A percentile compares a stretch with the other conserved stretches of the same genome.
These are phyloP conservation scores for Amaranthus cruentus DNA, from an alignment of 148 eudicot genomes.

Conservation along the genomic window DNA sequence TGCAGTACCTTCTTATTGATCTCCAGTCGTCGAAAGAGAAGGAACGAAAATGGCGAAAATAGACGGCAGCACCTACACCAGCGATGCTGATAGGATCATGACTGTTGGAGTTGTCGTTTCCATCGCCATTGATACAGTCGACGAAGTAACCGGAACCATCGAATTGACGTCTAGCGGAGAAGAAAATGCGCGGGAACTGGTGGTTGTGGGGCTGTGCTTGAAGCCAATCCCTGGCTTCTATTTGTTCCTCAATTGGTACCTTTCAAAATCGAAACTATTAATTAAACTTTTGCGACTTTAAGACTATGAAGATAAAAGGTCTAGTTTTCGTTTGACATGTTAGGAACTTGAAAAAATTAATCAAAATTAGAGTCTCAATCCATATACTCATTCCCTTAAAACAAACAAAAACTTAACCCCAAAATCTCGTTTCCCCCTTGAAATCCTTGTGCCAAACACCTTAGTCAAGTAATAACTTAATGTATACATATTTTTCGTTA, in stretches of 20 bases:
- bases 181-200: constrained; percentile 67
- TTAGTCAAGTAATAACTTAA: too few relatives aligned
- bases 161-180: constrained; percentile 61
- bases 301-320: too few relatives aligned
- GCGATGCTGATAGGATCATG: constrained; percentile 61
- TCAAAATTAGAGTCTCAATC: too few relatives aligned
- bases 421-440: too few relatives aligned
- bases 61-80: constrained; percentile 85
- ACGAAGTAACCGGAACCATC: constrained; percentile 26
- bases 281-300: too few relatives aligned
- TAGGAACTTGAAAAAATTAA: too few relatives aligned
- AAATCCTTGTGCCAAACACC: too few relatives aligned
- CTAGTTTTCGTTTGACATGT: too few relatives aligned
- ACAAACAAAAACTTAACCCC: too few relatives aligned
- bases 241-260: constrained; percentile 69
- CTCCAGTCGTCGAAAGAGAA: constrained; percentile 82
- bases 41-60: constrained; percentile 47
- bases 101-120: constrained; percentile 17
- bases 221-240: constrained; percentile 84
- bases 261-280: constrained; percentile 19
- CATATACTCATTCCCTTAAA: too few relatives aligned
- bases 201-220: constrained; percentile 41
- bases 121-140: background rate
- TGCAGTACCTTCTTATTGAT: constrained; percentile 66
- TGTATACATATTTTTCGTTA: too few relatives aligned